Evolutionary conservation across 768 basidiomycete species (phyloP).

Genomic region (Agaricus subrufescens): DNA sequence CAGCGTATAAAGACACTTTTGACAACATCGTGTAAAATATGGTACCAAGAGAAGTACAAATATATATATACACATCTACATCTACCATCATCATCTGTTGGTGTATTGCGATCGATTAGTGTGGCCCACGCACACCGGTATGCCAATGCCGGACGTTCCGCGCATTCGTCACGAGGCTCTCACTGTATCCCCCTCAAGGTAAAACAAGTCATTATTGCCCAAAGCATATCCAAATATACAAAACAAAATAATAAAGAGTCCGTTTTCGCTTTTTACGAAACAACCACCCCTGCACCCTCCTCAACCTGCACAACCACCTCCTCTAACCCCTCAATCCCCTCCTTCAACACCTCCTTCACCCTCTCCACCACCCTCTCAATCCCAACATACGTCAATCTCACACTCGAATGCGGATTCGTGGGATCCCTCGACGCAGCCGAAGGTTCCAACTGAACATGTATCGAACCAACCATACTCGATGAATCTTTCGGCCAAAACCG

Average conservation of each 20-base stretch:
- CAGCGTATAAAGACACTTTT: constrained; percentile 20
- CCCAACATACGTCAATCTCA: constrained; percentile 48
- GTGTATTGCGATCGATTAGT: neutral
- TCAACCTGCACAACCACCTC: constrained; percentile 92
- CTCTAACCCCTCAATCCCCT: constrained; percentile 74
- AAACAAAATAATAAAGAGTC: no score
- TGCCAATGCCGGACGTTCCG: no score
- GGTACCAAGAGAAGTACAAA: neutral
- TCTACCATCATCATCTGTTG: neutral
- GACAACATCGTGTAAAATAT: constrained; percentile 4
- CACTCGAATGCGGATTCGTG: constrained; percentile 43
- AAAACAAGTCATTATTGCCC: no score
- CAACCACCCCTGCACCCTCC: constrained; percentile 10
- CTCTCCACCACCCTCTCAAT: constrained; percentile 70
- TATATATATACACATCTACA: neutral
- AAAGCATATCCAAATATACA: no score
- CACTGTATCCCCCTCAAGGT: no score
- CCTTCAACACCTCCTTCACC: constrained; percentile 69
- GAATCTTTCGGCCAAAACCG: constrained; percentile 98
- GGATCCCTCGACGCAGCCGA: constrained; percentile 56
- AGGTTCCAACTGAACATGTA: constrained; percentile 82
- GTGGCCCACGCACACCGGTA: no score
- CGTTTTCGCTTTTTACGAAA: no score
- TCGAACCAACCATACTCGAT: constrained; percentile 79
- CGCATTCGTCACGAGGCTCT: no score